Conservation (phyloP, 2,329 filamentous ascomycete species). For the Hymenoscyphus scutula region DNA sequence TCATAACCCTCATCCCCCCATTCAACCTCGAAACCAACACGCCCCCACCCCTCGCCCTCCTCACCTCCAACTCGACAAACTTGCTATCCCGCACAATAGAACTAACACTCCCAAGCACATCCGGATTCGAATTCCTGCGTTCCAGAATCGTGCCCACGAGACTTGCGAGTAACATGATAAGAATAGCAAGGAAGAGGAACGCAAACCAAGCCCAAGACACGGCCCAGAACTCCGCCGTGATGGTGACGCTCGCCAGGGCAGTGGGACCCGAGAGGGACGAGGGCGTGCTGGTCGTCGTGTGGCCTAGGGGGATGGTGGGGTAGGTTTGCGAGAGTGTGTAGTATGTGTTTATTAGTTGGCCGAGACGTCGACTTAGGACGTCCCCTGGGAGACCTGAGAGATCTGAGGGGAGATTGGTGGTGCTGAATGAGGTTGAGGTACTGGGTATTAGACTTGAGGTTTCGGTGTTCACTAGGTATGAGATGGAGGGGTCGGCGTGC, state of each 20-base stretch:
- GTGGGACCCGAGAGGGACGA: background rate
- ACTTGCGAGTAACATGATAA: constrained; percentile 11
- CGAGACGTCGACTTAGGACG: constrained; percentile 1
- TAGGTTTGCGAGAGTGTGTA: constrained; percentile 13
- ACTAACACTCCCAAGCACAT: constrained; percentile 6
- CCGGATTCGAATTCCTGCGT: background rate
- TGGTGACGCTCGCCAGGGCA: background rate
- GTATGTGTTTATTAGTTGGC: constrained; percentile 14
- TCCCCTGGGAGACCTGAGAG: constrained; percentile 1
- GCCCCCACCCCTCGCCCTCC: background rate
- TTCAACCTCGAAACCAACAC: constrained; percentile 6
- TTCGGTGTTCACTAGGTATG: constrained; percentile 9
- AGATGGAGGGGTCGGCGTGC: constrained; percentile 12
- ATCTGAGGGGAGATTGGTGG: background rate
- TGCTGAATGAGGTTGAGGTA: background rate
- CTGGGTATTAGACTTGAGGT: background rate
- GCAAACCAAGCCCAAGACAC: constrained; percentile 16
- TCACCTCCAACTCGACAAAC: constrained; percentile 3
- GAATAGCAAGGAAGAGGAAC: constrained; percentile 7
- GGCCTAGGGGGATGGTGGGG: background rate
- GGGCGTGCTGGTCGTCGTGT: no score
- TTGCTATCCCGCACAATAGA: constrained; percentile 7
- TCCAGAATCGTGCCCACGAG: background rate
- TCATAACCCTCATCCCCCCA: constrained; percentile 8
- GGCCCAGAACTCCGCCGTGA: constrained; percentile 3